Evolutionary conservation across 2,329 filamentous ascomycete species (phyloP).

Genomic region (Colletotrichum abscissum): DNA sequence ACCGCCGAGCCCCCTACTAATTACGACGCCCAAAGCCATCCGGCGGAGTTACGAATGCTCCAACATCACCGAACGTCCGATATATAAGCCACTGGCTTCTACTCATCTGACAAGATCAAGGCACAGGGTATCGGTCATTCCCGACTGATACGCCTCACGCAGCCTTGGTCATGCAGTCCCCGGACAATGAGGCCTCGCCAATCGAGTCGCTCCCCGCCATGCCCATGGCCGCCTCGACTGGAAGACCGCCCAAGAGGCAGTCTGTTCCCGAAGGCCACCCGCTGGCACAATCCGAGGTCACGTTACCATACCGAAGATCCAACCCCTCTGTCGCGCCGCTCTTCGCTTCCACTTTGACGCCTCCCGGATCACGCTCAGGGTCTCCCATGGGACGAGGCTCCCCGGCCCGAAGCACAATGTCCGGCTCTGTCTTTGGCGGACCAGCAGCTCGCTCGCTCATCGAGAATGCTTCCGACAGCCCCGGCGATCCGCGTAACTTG

Average conservation of each 20-base stretch:
- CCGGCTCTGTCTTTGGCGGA: conserved; percentile 68
- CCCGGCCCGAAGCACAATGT: conserved; percentile 61
- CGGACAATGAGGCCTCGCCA: conserved; percentile 71
- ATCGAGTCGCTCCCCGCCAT: conserved; percentile 77
- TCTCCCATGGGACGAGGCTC: conserved; percentile 73
- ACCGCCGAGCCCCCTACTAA: conserved; percentile 23
- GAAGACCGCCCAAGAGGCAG: conserved; percentile 72
- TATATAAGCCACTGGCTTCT: not conserved
- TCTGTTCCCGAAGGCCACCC: conserved; percentile 60
- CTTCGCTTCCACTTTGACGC: conserved; percentile 75
- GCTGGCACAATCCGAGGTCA: conserved; percentile 63
- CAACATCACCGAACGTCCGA: not conserved
- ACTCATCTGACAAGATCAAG: conserved; percentile 18
- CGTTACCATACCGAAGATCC: conserved; percentile 63
- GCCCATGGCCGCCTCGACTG: conserved; percentile 71
- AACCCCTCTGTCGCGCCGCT: conserved; percentile 70
- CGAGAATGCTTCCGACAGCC: conserved; percentile 56
- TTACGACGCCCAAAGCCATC: conserved; percentile 29
- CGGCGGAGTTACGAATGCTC: conserved; percentile 17
- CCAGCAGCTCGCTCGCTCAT: conserved; percentile 56
- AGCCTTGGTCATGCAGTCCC: conserved; percentile 69
- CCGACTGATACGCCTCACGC: conserved; percentile 26
- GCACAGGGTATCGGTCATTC: conserved; percentile 29
- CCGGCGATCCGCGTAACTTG: conserved; percentile 69
- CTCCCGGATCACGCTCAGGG: conserved; percentile 73